Base-by-base conservation (phyloP, 192 early-diverging fungal species). In the Diversispora epigaea region DNA sequence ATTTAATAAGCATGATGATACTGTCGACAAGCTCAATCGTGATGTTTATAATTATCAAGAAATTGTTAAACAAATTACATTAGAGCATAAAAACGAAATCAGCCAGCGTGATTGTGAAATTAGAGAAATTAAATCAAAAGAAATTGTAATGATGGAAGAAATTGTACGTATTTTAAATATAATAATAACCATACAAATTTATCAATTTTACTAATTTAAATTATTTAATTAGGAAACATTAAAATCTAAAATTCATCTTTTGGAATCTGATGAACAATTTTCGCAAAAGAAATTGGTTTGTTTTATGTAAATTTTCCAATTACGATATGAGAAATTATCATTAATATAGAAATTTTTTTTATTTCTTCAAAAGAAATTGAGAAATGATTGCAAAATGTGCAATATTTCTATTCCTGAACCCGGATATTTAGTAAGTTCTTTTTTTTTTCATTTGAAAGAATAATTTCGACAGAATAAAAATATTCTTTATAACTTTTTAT, bases 51-150 rank as follows among this genome's bases (percentile, higher is more conserved):
- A 73, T 73, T 73, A 73, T 41, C 58, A 73, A 47, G 71, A 73
- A 1, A 40, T 60, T 15, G 45, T 15, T 14, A 62, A 73, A n/a
- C 44, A 25, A 41, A 19, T 21, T 21, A n/a, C 44, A 25, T 43
- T 50, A 9, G 45, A 73, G 47, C 71, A 73, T 56, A 45, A 73
- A 62, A 73, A 50, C n/a, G 71, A 73, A n/a, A 63, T 73, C 47
- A 25, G 58, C 7, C 60, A 73, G 45, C 55, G 71, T 45, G 71
- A 73, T 39, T 61, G 57, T 19, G 61, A 73, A 61, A 45, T 73
- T 15, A 43, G 60, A 17, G 71, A 73, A 62, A 19, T 17, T 9
- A 58, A 73, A 63, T 25, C 22, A 15, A 54, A 54, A 62, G 71
- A 73, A 50, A 22, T 32, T 2, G 9, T 39, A 25, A 62, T 73